Evolutionary conservation across 2,329 filamentous ascomycete species (phyloP).

Genomic region (Verticillium albo-atrum): DNA sequence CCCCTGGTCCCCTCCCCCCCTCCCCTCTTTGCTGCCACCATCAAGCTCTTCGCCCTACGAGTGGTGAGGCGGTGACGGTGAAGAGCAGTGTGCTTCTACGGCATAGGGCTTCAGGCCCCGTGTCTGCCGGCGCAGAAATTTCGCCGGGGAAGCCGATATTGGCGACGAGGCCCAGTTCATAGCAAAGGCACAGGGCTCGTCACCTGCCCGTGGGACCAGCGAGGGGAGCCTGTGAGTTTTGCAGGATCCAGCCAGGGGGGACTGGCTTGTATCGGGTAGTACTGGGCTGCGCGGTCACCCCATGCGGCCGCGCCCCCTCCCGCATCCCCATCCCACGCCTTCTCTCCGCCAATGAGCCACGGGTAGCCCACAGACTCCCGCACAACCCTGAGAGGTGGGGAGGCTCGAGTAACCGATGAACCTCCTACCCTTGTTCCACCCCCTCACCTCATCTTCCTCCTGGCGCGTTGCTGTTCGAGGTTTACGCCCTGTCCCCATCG

Average conservation of each 20-base stretch:
- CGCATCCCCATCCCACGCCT: constrained; percentile 1
- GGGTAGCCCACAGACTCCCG: constrained; percentile 16
- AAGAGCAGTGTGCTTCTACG: neutral
- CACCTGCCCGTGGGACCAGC: constrained; percentile 5
- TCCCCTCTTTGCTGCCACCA: neutral
- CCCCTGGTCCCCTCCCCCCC: neutral
- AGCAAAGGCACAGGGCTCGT: constrained; percentile 7
- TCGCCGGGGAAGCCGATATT: neutral
- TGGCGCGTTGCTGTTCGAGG: neutral
- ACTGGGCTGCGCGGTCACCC: constrained; percentile 10
- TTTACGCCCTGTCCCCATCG: neutral
- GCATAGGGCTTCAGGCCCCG: neutral
- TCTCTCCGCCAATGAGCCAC: constrained; percentile 13
- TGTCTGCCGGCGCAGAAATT: neutral
- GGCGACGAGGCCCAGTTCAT: neutral
- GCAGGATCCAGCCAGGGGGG: neutral
- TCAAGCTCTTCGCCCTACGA: too few relatives aligned
- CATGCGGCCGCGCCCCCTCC: constrained; percentile 8
- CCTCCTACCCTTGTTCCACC: neutral
- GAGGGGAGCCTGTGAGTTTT: constrained; percentile 1
- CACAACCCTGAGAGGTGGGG: constrained; percentile 11
- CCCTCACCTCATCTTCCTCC: neutral
- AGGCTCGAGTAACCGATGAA: neutral
- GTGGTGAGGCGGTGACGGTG: neutral
- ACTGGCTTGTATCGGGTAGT: constrained; percentile 10